phyloP scores from a whole-genome alignment of 371 early-diverging fungal genomes.

The Cokeromyces recurvatus region DNA sequence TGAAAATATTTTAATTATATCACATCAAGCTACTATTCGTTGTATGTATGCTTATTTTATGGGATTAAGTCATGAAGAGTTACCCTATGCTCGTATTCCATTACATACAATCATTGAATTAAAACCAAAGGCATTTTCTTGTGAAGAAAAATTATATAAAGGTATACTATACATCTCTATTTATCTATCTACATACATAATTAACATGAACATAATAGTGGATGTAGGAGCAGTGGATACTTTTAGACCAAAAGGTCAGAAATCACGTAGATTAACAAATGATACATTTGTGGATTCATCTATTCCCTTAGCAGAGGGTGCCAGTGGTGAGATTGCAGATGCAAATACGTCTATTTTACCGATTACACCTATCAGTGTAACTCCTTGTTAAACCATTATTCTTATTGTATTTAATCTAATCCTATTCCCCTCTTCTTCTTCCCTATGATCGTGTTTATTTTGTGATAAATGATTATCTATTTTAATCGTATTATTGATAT shows the following conservation, averaged over 20 bases:
- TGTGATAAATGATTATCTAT: no score
- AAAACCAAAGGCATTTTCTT: slow-evolving; percentile 91
- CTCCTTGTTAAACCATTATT: not conserved
- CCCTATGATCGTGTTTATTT: no score
- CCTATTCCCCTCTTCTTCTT: not conserved
- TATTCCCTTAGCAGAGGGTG: slow-evolving; percentile 17
- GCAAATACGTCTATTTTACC: slow-evolving; percentile 23
- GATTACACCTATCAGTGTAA: slow-evolving; percentile 8
- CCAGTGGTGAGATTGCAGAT: slow-evolving; percentile 43
- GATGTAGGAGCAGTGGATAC: slow-evolving; percentile 88
- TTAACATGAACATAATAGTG: no score
- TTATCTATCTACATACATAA: not conserved
- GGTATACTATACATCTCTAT: slow-evolving; percentile 21
- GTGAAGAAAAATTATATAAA: slow-evolving; percentile 83
- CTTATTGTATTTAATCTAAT: not conserved
- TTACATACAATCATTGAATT: slow-evolving; percentile 94
- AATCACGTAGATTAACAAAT: slow-evolving; percentile 12
- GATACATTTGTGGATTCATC: slow-evolving; percentile 11
- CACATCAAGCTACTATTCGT: slow-evolving; percentile 91
- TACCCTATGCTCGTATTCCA: slow-evolving; percentile 96
- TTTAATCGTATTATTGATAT: no score
- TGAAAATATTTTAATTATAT: slow-evolving; percentile 92
- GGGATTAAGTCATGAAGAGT: slow-evolving; percentile 82
- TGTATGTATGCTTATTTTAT: slow-evolving; percentile 94
- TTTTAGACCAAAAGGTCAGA: slow-evolving; percentile 57